These are phyloP conservation scores for Flueggea neowawraea DNA, from an alignment of 441 rosid species.

Conservation along the genomic window DNA sequence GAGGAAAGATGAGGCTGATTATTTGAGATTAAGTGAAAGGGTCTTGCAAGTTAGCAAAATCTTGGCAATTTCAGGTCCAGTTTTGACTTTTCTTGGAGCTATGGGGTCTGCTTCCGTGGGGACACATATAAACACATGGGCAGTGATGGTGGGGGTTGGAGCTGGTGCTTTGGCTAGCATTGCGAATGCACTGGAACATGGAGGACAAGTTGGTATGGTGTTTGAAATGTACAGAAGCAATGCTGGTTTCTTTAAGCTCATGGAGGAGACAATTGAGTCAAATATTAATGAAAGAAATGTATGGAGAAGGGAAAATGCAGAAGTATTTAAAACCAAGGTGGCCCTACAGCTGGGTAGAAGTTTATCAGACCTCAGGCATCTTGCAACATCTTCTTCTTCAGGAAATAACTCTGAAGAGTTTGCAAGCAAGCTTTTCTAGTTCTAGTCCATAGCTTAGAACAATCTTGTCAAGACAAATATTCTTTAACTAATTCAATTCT, in stretches of 20 bases:
- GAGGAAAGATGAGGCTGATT: too few species aligned
- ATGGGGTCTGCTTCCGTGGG: too few species aligned
- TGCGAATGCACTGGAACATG: too few species aligned
- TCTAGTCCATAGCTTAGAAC: not conserved
- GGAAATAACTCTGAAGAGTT: constrained; percentile 19
- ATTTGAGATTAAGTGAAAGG: too few species aligned
- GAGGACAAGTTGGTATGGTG: too few species aligned
- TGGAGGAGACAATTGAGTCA: constrained; percentile 31
- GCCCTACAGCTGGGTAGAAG: constrained; percentile 39
- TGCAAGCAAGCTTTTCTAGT: constrained; percentile 42
- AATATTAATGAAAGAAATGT: constrained; percentile 16
- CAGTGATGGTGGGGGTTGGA: too few species aligned
- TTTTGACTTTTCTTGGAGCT: too few species aligned
- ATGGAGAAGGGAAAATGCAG: constrained; percentile 22
- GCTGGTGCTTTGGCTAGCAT: too few species aligned
- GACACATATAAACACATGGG: too few species aligned
- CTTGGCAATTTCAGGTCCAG: too few species aligned
- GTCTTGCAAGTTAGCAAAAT: too few species aligned
- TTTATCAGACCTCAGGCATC: constrained; percentile 28
- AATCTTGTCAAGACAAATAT: not conserved
- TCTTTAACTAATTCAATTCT: too few species aligned
- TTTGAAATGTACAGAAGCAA: constrained; percentile 24
- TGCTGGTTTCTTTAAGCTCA: constrained; percentile 31
- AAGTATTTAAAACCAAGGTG: constrained; percentile 23
- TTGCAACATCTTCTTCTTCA: constrained; percentile 14